phyloP scores from a whole-genome alignment of 1,284 basidiomycete genomes.

The Rugosomyces carneus region DNA sequence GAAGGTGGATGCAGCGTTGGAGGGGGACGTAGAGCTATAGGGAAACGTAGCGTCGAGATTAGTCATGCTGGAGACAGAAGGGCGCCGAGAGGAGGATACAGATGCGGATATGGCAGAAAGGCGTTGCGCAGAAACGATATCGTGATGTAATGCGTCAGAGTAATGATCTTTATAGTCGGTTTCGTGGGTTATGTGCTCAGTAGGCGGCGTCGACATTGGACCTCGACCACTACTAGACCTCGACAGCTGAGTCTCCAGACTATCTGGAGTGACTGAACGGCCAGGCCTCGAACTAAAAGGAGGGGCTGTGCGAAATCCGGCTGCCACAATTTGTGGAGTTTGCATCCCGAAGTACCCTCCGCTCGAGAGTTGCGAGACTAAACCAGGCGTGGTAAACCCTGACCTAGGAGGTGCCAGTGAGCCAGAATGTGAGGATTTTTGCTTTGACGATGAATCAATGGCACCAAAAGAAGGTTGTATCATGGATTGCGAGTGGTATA shows the following conservation, averaged over 20 bases:
- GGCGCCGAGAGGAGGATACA: constrained; percentile 14
- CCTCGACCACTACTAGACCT: constrained; percentile 28
- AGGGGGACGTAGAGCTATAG: constrained; percentile 15
- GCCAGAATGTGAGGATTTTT: constrained; percentile 1
- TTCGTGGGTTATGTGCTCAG: constrained; percentile 15
- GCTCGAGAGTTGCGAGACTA: constrained; percentile 16
- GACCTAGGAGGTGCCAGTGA: constrained; percentile 11
- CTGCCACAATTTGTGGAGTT: constrained; percentile 7
- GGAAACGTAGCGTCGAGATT: constrained; percentile 17
- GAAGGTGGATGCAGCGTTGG: constrained; percentile 18
- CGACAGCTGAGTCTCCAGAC: constrained; percentile 36
- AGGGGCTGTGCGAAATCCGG: constrained; percentile 9
- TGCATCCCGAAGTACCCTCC: constrained; percentile 21
- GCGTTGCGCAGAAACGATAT: constrained; percentile 25
- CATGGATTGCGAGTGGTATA: constrained; percentile 68
- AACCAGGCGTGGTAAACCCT: constrained; percentile 16
- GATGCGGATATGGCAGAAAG: constrained; percentile 21
- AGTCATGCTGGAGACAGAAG: constrained; percentile 14
- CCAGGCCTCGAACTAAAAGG: constrained; percentile 11
- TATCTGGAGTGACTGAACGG: constrained; percentile 36
- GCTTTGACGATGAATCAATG: constrained; percentile 8
- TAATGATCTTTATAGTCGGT: constrained; percentile 13
- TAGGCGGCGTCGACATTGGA: constrained; percentile 27
- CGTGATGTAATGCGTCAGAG: constrained; percentile 7
- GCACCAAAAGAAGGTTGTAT: constrained; percentile 30